Conservation (phyloP, 345 rosid species). For the Tarenaya hassleriana region DNA sequence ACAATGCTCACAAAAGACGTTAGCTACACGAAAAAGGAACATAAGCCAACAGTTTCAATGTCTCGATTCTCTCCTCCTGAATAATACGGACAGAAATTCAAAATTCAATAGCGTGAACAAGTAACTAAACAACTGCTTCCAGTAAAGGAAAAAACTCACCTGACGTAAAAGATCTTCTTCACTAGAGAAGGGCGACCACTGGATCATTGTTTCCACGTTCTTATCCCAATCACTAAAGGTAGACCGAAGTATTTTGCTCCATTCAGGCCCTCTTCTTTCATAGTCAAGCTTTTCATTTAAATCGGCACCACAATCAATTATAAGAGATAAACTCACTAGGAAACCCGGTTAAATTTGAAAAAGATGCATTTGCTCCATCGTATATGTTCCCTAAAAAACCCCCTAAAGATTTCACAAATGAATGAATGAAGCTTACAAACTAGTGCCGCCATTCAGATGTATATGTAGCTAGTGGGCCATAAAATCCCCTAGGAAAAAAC, state of each 20-base stretch:
- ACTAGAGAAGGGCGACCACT: constrained; percentile 82
- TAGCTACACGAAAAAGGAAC: constrained; percentile 4
- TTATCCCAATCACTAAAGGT: constrained; percentile 54
- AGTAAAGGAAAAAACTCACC: constrained; percentile 36
- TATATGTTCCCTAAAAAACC: neutral
- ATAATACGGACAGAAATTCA: neutral
- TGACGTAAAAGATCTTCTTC: constrained; percentile 72
- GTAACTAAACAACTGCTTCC: constrained; percentile 5
- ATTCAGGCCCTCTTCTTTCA: constrained; percentile 46
- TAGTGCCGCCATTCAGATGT: neutral
- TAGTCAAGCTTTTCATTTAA: constrained; percentile 64
- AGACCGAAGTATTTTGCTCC: constrained; percentile 50
- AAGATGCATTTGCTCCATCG: too few species aligned
- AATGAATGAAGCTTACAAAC: neutral
- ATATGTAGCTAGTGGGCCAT: neutral
- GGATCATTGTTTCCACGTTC: constrained; percentile 57
- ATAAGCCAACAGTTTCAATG: neutral
- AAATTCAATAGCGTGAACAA: neutral
- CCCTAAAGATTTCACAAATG: neutral
- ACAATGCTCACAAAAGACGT: constrained; percentile 10
- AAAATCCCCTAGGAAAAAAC: neutral
- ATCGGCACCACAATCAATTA: constrained; percentile 17
- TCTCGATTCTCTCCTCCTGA: neutral
- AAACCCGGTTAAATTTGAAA: neutral
- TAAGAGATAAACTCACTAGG: neutral